These are phyloP conservation scores for Eudorina sp. DNA, from an alignment of 139 green algal species.

Conservation along the genomic window DNA sequence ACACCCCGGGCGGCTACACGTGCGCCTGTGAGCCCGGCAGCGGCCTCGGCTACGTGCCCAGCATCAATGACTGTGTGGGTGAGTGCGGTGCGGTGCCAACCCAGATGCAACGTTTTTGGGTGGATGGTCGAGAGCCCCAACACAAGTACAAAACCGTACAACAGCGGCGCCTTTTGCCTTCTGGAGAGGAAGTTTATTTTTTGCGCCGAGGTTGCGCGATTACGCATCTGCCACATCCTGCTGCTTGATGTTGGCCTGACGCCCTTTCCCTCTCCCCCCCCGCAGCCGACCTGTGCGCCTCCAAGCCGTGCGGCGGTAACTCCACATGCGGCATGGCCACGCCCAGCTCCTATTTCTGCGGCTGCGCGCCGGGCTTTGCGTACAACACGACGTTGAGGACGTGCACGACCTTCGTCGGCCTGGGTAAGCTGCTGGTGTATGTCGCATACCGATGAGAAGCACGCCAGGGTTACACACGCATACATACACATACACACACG, in stretches of 20 bases:
- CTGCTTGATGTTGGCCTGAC: neutral
- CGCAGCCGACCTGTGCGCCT: neutral
- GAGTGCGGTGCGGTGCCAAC: no score
- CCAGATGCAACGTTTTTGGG: no score
- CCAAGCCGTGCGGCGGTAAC: conserved; percentile 4
- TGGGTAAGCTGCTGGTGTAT: no score
- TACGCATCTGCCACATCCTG: neutral
- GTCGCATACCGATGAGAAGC: no score
- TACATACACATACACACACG: no score
- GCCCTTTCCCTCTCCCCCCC: neutral
- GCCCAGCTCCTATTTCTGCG: neutral
- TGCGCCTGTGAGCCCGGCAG: neutral
- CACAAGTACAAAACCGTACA: no score
- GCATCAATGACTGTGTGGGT: neutral
- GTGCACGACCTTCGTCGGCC: neutral
- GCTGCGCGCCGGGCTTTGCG: neutral
- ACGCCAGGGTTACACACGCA: no score
- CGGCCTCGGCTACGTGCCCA: neutral
- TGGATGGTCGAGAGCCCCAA: no score
- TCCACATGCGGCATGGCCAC: neutral
- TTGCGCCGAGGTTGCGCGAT: no score
- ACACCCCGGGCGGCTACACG: neutral
- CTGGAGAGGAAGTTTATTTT: neutral
- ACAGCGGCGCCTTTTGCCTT: neutral
- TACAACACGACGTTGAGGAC: conserved; percentile 6